These are phyloP conservation scores for Cardamine resedifolia DNA, from an alignment of 345 rosid genomes.

Conservation along the genomic window DNA sequence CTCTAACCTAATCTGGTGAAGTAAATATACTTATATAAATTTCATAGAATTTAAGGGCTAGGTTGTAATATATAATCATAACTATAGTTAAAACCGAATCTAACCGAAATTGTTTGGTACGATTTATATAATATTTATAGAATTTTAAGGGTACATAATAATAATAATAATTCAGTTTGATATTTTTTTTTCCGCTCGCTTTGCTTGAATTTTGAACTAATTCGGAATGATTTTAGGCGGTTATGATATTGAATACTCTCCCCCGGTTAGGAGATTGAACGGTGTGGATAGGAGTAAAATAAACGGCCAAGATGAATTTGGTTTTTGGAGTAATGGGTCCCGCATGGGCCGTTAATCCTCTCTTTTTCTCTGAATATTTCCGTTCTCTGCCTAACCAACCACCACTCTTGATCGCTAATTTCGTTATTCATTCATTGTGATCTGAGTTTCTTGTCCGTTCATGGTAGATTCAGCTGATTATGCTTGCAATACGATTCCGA, in stretches of 20 bases:
- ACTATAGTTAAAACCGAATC: neutral
- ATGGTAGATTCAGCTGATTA: constrained; percentile 25
- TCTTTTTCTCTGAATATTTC: constrained; percentile 18
- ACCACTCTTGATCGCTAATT: neutral
- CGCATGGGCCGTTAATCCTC: constrained; percentile 57
- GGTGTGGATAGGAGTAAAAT: neutral
- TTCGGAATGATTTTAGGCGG: neutral
- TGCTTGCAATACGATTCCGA: constrained; percentile 9
- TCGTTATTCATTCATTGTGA: neutral
- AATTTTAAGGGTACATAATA: too few species aligned
- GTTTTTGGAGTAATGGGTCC: constrained; percentile 43
- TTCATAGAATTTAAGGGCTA: neutral
- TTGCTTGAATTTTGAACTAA: neutral
- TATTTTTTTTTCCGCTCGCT: neutral
- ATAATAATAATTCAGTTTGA: neutral
- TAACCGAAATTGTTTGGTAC: neutral
- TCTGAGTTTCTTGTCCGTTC: constrained; percentile 20
- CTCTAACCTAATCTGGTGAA: neutral
- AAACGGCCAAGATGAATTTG: constrained; percentile 20
- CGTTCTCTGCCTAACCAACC: neutral
- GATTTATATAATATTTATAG: neutral
- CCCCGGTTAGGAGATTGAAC: constrained; percentile 12
- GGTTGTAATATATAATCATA: neutral
- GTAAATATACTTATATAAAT: neutral
- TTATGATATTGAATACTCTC: neutral